Evolutionary conservation across 805 yeast species (phyloP).

Genomic region (Candida easanensis): DNA sequence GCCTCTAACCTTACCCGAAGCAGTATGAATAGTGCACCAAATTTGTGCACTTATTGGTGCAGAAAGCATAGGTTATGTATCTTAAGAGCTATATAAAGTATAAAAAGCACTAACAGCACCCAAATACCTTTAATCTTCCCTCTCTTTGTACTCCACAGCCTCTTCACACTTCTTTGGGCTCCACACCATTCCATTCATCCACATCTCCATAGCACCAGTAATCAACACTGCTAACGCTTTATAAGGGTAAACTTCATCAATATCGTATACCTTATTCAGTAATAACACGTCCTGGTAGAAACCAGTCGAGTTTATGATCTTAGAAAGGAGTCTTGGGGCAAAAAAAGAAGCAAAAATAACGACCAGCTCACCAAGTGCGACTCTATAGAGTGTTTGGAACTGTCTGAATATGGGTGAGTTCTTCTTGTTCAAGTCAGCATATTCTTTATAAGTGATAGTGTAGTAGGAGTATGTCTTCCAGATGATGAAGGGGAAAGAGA

Average conservation of each 20-base stretch:
- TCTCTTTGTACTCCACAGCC: conserved; percentile 5
- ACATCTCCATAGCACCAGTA: neutral
- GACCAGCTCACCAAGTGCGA: neutral
- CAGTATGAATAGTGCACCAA: too few relatives aligned
- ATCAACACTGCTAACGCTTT: neutral
- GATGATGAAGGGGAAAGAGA: too few relatives aligned
- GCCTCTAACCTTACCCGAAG: too few relatives aligned
- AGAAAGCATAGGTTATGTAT: too few relatives aligned
- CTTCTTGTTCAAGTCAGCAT: conserved; percentile 3
- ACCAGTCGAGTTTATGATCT: neutral
- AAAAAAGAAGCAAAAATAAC: neutral
- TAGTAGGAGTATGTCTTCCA: neutral
- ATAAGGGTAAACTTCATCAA: neutral
- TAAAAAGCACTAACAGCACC: too few relatives aligned
- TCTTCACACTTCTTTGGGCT: conserved; percentile 1
- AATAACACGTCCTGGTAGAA: neutral
- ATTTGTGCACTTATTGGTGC: too few relatives aligned
- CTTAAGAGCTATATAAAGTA: too few relatives aligned
- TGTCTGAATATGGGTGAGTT: conserved; percentile 3
- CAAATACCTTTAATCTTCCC: conserved; percentile 2
- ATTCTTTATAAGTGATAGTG: neutral
- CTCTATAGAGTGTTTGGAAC: conserved; percentile 1
- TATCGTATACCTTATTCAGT: neutral
- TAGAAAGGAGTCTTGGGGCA: neutral
- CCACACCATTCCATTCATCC: conserved; percentile 1